These are phyloP conservation scores for Zangia roseola DNA, from an alignment of 768 basidiomycete genomes.

Conservation along the genomic window DNA sequence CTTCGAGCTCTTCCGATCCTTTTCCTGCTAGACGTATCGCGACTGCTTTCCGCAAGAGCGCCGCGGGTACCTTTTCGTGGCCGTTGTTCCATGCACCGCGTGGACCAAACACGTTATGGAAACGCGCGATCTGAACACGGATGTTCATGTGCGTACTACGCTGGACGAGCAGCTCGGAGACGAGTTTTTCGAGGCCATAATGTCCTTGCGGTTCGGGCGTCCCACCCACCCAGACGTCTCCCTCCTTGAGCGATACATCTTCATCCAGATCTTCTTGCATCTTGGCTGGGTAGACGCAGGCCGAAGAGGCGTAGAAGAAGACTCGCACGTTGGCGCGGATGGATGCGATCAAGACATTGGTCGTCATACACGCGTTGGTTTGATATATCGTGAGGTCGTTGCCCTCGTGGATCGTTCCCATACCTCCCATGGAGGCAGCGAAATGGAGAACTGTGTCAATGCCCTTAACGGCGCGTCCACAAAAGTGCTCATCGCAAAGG, in stretches of 20 bases:
- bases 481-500: conserved; percentile 44
- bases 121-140: conserved; percentile 47
- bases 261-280: conserved; percentile 38
- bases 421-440: conserved; percentile 63
- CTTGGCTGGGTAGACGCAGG: conserved; percentile 53
- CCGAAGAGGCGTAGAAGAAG: conserved; percentile 58
- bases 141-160: conserved; percentile 31
- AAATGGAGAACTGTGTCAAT: conserved; percentile 52
- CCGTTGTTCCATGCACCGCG: conserved; percentile 52
- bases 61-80: conserved; percentile 58
- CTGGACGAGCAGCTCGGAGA: conserved; percentile 45
- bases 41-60: conserved; percentile 52
- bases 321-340: conserved; percentile 36
- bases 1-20: conserved; percentile 37
- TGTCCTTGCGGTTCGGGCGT: conserved; percentile 50
- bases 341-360: conserved; percentile 44
- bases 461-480: conserved; percentile 36
- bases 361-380: conserved; percentile 50
- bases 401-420: conserved; percentile 55
- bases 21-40: conserved; percentile 22
- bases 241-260: conserved; percentile 44
- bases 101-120: conserved; percentile 61
- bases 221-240: conserved; percentile 39
- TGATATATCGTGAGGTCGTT: conserved; percentile 51
- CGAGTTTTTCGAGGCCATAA: conserved; percentile 58